phyloP scores from a whole-genome alignment of 495 filamentous ascomycete genomes.

The Pyronema omphalodes region DNA sequence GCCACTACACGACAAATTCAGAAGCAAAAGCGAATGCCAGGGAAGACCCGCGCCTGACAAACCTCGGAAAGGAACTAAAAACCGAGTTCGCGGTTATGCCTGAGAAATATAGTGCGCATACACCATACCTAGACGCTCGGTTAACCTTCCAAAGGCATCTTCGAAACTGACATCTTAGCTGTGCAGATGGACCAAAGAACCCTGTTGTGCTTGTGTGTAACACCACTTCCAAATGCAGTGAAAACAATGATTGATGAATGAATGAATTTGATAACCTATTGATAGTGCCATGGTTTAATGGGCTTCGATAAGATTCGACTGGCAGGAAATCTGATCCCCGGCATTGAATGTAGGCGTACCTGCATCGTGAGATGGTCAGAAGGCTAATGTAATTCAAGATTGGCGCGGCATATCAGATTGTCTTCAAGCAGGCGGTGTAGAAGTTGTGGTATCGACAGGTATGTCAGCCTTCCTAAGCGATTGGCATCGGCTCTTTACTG shows the following conservation, averaged over 20 bases:
- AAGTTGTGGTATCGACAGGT: conserved; percentile 43
- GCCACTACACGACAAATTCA: background rate
- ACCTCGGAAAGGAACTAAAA: conserved; percentile 48
- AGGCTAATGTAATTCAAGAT: conserved; percentile 24
- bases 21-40: conserved; percentile 19
- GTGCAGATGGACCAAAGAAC: conserved; percentile 7
- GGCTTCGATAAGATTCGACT: conserved; percentile 75
- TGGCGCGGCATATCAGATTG: conserved; percentile 83
- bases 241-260: conserved; percentile 54
- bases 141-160: background rate
- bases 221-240: conserved; percentile 7
- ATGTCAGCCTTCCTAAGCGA: background rate
- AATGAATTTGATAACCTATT: conserved; percentile 30
- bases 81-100: conserved; percentile 60
- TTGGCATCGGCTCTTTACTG: background rate
- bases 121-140: background rate
- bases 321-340: conserved; percentile 49
- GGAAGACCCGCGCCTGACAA: conserved; percentile 40
- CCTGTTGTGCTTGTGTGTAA: conserved; percentile 16
- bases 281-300: conserved; percentile 52
- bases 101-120: conserved; percentile 44
- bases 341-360: conserved; percentile 38
- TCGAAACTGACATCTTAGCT: no score
- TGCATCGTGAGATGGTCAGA: background rate
- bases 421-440: conserved; percentile 46